Evolutionary conservation across 495 filamentous ascomycete species (phyloP).

Genomic region (Annulohypoxylon maeteangense): DNA sequence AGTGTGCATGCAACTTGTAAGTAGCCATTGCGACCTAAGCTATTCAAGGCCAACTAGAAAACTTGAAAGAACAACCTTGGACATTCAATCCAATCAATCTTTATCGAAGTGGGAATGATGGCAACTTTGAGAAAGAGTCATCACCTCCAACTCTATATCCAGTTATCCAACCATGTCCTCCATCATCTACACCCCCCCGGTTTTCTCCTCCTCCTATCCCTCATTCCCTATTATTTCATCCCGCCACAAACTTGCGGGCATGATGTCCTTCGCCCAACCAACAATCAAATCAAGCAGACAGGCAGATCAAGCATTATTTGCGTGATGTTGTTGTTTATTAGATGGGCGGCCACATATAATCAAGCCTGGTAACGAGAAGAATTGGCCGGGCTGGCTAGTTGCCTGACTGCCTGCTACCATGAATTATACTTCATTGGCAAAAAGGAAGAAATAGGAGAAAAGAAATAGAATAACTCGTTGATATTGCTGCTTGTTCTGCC

Average conservation of each 20-base stretch:
- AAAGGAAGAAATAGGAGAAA: background rate
- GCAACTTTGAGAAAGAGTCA: background rate
- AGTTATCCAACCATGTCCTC: slow-evolving; percentile 6
- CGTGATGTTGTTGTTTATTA: slow-evolving; percentile 22
- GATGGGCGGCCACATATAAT: slow-evolving; percentile 24
- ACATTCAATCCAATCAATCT: background rate
- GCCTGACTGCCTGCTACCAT: background rate
- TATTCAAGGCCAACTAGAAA: slow-evolving; percentile 15
- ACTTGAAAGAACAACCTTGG: slow-evolving; percentile 20
- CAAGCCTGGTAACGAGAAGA: slow-evolving; percentile 10
- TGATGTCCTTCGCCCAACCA: slow-evolving; percentile 18
- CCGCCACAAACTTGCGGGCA: slow-evolving; percentile 17
- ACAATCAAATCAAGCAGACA: slow-evolving; percentile 1
- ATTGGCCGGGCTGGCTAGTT: slow-evolving; percentile 1
- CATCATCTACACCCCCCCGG: slow-evolving; percentile 4
- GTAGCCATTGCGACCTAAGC: slow-evolving; percentile 13
- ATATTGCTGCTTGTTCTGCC: slow-evolving; percentile 3
- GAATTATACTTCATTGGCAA: background rate
- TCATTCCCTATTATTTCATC: slow-evolving; percentile 9
- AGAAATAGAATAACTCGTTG: background rate
- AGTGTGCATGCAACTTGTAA: background rate
- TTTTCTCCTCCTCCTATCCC: background rate
- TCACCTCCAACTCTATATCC: slow-evolving; percentile 29
- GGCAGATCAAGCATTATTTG: slow-evolving; percentile 2
- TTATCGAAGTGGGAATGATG: slow-evolving; percentile 29